phyloP scores from a whole-genome alignment of 441 rosid genomes.

The Populus hybrid region DNA sequence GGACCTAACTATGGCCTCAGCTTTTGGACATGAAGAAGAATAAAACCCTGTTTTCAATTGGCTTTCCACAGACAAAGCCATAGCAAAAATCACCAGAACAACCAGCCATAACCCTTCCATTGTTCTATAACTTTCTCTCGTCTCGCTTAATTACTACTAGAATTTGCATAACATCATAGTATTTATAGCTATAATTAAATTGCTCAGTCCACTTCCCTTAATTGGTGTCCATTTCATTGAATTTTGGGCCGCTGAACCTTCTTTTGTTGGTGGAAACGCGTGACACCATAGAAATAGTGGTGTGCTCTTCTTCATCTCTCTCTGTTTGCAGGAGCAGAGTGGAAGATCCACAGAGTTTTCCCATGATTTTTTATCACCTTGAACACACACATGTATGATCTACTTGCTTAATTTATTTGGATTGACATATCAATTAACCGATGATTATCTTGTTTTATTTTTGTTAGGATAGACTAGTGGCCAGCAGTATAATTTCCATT shows the following conservation, averaged over 20 bases:
- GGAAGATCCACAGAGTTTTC: background rate
- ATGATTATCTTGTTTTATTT: too few species aligned
- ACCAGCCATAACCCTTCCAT: slow-evolving; percentile 34
- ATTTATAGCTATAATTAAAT: slow-evolving; percentile 12
- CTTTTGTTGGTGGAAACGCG: slow-evolving; percentile 31
- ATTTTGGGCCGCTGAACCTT: background rate
- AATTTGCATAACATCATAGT: background rate
- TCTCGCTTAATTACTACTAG: background rate
- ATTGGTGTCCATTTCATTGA: slow-evolving; percentile 7
- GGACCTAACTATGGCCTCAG: slow-evolving; percentile 43
- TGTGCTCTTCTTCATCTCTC: background rate
- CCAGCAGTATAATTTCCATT: background rate
- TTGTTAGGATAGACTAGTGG: background rate
- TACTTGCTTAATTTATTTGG: background rate
- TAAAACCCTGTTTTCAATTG: slow-evolving; percentile 56
- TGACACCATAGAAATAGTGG: slow-evolving; percentile 18
- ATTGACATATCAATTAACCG: background rate
- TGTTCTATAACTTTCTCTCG: background rate
- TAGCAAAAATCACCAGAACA: slow-evolving; percentile 20
- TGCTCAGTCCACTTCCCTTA: slow-evolving; percentile 11
- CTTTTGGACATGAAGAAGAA: slow-evolving; percentile 32
- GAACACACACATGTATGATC: too few species aligned
- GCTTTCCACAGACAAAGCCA: slow-evolving; percentile 33
- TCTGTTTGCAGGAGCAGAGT: background rate
- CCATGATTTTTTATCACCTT: background rate